Conservation (phyloP, 768 basidiomycete genomes). For the Rhodotorula toruloides region DNA sequence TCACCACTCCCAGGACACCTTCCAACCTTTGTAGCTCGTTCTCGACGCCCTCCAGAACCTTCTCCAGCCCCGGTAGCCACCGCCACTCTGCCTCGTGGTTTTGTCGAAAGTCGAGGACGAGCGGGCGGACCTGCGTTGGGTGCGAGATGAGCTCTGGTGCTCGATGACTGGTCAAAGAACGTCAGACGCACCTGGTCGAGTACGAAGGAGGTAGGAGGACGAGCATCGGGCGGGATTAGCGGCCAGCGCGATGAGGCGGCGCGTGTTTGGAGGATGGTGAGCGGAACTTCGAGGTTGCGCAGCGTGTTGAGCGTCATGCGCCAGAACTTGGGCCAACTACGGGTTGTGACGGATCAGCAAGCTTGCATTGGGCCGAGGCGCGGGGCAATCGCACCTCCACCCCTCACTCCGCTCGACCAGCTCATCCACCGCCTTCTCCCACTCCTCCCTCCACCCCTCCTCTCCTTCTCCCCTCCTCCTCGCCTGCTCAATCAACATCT, state of each 20-base stretch:
- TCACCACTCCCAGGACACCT: too few relatives aligned
- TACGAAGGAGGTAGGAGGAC: neutral
- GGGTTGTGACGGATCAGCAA: accelerated
- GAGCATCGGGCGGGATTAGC: neutral
- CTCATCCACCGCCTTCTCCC: slow-evolving; percentile 30
- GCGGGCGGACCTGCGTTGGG: slow-evolving; percentile 7
- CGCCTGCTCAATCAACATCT: slow-evolving; percentile 18
- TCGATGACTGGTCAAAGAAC: neutral
- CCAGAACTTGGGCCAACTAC: slow-evolving; percentile 37
- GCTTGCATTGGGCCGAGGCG: too few relatives aligned
- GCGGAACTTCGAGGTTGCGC: neutral
- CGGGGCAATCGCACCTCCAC: slow-evolving; percentile 30
- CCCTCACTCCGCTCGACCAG: slow-evolving; percentile 36
- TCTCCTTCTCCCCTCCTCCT: neutral
- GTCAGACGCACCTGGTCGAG: slow-evolving; percentile 4
- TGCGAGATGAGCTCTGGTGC: neutral
- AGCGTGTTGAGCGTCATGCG: slow-evolving; percentile 27
- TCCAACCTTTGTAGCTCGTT: neutral
- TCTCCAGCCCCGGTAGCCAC: slow-evolving; percentile 13
- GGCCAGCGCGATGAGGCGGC: neutral
- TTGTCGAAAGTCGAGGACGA: neutral
- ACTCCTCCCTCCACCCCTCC: slow-evolving; percentile 26
- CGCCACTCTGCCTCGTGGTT: slow-evolving; percentile 8
- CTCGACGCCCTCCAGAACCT: neutral
- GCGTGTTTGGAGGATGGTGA: neutral